Conservation (phyloP, 1,284 basidiomycete species). For the Malassezia cuniculi region DNA sequence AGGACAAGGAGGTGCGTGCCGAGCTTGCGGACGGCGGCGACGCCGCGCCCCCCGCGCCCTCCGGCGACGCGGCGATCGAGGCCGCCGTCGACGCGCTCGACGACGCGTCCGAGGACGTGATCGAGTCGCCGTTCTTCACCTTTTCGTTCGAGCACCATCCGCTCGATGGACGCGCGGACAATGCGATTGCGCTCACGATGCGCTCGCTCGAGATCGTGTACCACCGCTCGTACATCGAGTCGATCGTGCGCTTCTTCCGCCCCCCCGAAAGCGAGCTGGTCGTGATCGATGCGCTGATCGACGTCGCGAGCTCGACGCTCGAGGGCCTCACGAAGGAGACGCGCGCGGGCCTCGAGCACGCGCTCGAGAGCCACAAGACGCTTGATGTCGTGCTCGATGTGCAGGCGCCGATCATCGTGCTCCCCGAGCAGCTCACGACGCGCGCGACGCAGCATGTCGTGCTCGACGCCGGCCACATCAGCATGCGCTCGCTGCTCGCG, state of each 20-base stretch:
- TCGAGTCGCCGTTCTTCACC: conserved; percentile 71
- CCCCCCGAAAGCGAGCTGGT: conserved; percentile 90
- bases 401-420: conserved; percentile 92
- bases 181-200: conserved; percentile 76
- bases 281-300: conserved; percentile 60
- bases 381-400: conserved; percentile 90
- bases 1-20: conserved; percentile 49
- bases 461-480: conserved; percentile 91
- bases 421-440: conserved; percentile 71
- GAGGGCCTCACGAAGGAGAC: conserved; percentile 93
- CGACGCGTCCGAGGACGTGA: conserved; percentile 36
- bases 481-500: conserved; percentile 77
- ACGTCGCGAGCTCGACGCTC: conserved; percentile 81
- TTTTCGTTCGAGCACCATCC: conserved; percentile 88
- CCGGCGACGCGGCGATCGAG: not conserved
- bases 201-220: conserved; percentile 97
- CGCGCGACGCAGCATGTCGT: conserved; percentile 73
- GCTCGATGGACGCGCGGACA: conserved; percentile 82
- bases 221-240: conserved; percentile 84
- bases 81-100: not conserved
- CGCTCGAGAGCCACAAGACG: conserved; percentile 83
- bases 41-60: not conserved
- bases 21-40: conserved; percentile 21
- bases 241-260: conserved; percentile 80
- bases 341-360: conserved; percentile 82